Evolutionary conservation across 805 yeast genomes (phyloP), one percentile per base, ranked within the genome.

Genomic region (Starmerella roubikii): DNA sequence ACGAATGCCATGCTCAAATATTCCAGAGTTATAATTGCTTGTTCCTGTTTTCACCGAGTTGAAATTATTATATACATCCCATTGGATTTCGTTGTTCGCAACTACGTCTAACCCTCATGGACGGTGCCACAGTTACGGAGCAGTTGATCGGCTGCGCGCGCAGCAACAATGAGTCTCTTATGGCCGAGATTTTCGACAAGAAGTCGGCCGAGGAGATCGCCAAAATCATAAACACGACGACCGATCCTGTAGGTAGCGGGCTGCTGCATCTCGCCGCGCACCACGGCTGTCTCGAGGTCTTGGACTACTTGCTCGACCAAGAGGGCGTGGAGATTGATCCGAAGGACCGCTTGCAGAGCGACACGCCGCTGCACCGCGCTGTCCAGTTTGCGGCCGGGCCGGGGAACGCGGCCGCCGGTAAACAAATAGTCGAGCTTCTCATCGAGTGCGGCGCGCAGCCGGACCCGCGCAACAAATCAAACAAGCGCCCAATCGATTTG

Each of bases 291-390:
- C 82, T 56, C 70, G 95, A 85, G 52, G 80, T 80, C 26, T 65
- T 91, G 54, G 96, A 88, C 55, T 61, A 69, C 36, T 62, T 88
- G 16, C 65, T 88, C 43, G 96, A 88, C 57, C 76, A 78, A 39
- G 93, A 82, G 44, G 94, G 91, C 2, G 85, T 86, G 16, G 94
- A 86, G 49, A 76, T 86, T 23, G 94, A 91, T 57, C 91, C 94
- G 1, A 55, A 60, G 30, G 80, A 80, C 57, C 67, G 74, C 27
- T 41, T 69, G 22, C 78, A 78, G 37, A 86, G 85, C 28, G 86
- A 82, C 47, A 83, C 96, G 1, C 96, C 98, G 12, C 68, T 91
- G 46, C 97, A 88, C 59, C 62, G 71, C 45, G 93, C 94, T 4
- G 94, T 78, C 11, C 71, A 70, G 44, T 88, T 80, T 57, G 68